These are phyloP conservation scores for Botrytis sinoallii DNA, from an alignment of 2,329 filamentous ascomycete species.

Conservation along the genomic window DNA sequence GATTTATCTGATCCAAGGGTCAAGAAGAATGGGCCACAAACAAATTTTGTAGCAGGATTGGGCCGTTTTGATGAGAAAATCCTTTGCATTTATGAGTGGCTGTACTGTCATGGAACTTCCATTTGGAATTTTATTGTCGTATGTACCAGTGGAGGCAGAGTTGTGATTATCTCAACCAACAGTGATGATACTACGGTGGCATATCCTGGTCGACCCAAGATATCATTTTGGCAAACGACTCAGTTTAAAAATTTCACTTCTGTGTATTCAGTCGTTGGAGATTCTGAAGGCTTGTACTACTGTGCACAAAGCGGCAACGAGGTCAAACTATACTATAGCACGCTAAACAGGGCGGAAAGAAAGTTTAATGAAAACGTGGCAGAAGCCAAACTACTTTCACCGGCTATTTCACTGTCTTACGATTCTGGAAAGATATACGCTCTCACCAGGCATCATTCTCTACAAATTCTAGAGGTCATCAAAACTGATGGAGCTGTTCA, in stretches of 20 bases:
- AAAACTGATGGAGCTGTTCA: slow-evolving; percentile 26
- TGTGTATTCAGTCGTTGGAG: slow-evolving; percentile 55
- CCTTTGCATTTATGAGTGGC: slow-evolving; percentile 62
- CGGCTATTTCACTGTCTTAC: slow-evolving; percentile 49
- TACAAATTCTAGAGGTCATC: slow-evolving; percentile 51
- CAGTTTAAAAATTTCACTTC: slow-evolving; percentile 32
- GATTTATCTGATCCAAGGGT: slow-evolving; percentile 46
- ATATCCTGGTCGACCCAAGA: slow-evolving; percentile 28
- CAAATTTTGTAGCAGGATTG: slow-evolving; percentile 54
- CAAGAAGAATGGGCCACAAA: slow-evolving; percentile 40
- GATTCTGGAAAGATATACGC: slow-evolving; percentile 48
- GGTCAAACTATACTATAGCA: slow-evolving; percentile 3
- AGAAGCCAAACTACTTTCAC: slow-evolving; percentile 50
- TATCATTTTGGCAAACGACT: slow-evolving; percentile 55
- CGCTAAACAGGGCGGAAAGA: slow-evolving; percentile 40
- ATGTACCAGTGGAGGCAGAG: slow-evolving; percentile 51
- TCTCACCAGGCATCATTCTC: slow-evolving; percentile 52
- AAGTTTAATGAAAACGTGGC: slow-evolving; percentile 49
- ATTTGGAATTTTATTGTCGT: slow-evolving; percentile 63
- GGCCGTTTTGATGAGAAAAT: slow-evolving; percentile 57
- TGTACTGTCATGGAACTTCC: slow-evolving; percentile 53
- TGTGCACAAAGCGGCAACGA: slow-evolving; percentile 45
- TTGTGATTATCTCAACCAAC: slow-evolving; percentile 54
- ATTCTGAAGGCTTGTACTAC: slow-evolving; percentile 55
- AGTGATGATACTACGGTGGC: slow-evolving; percentile 10